phyloP scores from a whole-genome alignment of 2,329 filamentous ascomycete genomes.

The Trichoderma sp. region DNA sequence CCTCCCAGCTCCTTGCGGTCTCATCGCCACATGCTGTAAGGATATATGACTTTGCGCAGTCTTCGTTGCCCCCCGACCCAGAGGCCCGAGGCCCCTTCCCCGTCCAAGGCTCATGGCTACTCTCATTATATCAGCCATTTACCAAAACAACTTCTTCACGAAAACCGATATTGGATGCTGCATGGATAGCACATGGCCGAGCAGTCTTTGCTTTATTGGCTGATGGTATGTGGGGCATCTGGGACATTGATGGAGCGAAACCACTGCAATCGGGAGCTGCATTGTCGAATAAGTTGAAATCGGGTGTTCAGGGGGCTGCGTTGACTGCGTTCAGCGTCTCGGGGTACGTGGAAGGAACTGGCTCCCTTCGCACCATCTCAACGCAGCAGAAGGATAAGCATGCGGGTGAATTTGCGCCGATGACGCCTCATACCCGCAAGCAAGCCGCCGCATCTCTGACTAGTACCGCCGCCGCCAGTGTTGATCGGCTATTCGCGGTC shows the following conservation, averaged over 20 bases:
- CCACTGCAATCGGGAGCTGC: constrained; percentile 42
- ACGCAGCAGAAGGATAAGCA: constrained; percentile 37
- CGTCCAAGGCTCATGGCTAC: constrained; percentile 60
- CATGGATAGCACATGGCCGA: constrained; percentile 59
- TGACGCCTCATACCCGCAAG: constrained; percentile 60
- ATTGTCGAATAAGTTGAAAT: constrained; percentile 48
- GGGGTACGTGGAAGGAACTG: constrained; percentile 60
- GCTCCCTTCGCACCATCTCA: constrained; percentile 46
- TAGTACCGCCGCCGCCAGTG: constrained; percentile 36
- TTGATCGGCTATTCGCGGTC: constrained; percentile 51
- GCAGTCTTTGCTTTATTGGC: constrained; percentile 57
- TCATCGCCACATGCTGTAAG: constrained; percentile 55
- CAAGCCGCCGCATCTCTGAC: constrained; percentile 48
- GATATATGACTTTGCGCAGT: constrained; percentile 58
- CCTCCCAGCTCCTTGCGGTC: constrained; percentile 56
- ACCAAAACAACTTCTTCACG: constrained; percentile 47
- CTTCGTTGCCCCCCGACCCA: constrained; percentile 52
- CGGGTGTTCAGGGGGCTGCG: constrained; percentile 55
- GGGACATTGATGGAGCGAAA: constrained; percentile 60
- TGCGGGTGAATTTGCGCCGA: constrained; percentile 55
- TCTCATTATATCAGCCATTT: constrained; percentile 60
- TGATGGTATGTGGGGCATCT: constrained; percentile 66
- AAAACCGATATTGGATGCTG: constrained; percentile 60
- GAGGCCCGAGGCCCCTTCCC: constrained; percentile 50
- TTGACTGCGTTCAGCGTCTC: constrained; percentile 56